Evolutionary conservation across 441 rosid species (phyloP).

Genomic region (Erodium texanum): DNA sequence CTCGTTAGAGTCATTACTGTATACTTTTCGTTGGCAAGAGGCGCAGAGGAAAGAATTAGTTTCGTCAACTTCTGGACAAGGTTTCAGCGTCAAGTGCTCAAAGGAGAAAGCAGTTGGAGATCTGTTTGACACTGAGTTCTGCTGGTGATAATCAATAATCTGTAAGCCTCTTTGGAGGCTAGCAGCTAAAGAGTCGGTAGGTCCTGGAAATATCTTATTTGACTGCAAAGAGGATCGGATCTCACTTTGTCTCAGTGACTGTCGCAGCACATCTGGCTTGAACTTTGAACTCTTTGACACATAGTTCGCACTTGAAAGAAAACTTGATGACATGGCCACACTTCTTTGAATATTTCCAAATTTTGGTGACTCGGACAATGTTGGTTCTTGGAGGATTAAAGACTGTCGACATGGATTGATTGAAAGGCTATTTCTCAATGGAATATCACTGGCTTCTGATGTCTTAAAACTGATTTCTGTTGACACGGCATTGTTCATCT

Average conservation of each 20-base stretch:
- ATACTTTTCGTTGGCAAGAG: constrained; percentile 49
- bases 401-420: constrained; percentile 47
- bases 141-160: constrained; percentile 64
- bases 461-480: constrained; percentile 20
- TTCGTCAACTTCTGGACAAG: constrained; percentile 45
- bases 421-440: constrained; percentile 42
- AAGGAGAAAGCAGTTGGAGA: constrained; percentile 71
- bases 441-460: constrained; percentile 27
- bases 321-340: constrained; percentile 38
- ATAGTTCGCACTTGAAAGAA: constrained; percentile 20
- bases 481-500: constrained; percentile 16
- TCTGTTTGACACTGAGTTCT: constrained; percentile 40
- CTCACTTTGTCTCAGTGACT: constrained; percentile 42
- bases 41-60: constrained; percentile 38
- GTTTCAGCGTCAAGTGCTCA: constrained; percentile 59
- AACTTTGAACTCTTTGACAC: constrained; percentile 33
- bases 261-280: constrained; percentile 21
- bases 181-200: constrained; percentile 77
- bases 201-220: constrained; percentile 55
- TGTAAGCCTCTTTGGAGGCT: constrained; percentile 88
- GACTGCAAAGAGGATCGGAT: constrained; percentile 57
- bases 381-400: constrained; percentile 60
- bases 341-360: constrained; percentile 53
- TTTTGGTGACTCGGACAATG: constrained; percentile 82
- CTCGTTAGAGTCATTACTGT: constrained; percentile 27